Percentiles rank a stretch among this genome's conserved stretches.
Evolutionary conservation across 176 grass and related monocot genomes (phyloP).

Genomic region (Lolium rigidum): DNA sequence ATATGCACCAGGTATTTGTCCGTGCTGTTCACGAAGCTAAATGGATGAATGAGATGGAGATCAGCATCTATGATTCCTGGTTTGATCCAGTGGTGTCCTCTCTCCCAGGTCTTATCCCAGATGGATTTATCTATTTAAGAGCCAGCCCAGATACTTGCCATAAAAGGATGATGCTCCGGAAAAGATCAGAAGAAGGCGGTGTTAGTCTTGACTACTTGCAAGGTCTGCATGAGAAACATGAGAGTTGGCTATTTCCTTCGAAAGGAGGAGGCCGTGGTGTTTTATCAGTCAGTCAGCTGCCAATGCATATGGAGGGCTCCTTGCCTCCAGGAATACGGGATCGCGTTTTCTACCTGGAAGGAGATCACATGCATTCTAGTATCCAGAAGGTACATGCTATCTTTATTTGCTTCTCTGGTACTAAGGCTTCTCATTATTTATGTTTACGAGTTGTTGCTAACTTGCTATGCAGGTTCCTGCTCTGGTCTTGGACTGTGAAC

Average conservation of each 20-base stretch:
- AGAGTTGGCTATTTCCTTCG: slow-evolving; percentile 86
- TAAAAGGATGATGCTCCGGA: slow-evolving; percentile 88
- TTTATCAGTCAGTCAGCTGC: slow-evolving; percentile 77
- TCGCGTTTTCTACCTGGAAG: slow-evolving; percentile 86
- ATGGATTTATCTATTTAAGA: slow-evolving; percentile 96
- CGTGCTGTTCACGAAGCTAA: slow-evolving; percentile 97
- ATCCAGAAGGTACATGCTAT: slow-evolving; percentile 77
- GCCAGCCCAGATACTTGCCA: slow-evolving; percentile 92
- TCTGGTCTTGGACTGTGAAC: slow-evolving; percentile 93
- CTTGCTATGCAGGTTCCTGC: slow-evolving; percentile 74
- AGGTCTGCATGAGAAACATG: slow-evolving; percentile 97
- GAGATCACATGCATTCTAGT: slow-evolving; percentile 88
- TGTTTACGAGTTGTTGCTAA: neutral
- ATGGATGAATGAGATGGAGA: slow-evolving; percentile 99
- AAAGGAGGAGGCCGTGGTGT: slow-evolving; percentile 59
- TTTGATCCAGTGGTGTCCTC: slow-evolving; percentile 95
- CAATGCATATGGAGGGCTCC: slow-evolving; percentile 55
- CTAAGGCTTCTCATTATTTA: slow-evolving; percentile 5
- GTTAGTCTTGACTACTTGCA: slow-evolving; percentile 85
- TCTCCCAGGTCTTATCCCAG: slow-evolving; percentile 89
- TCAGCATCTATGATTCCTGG: slow-evolving; percentile 98
- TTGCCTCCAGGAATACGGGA: slow-evolving; percentile 84
- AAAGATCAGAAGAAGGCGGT: slow-evolving; percentile 87
- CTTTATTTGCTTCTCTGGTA: neutral
- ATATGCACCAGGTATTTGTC: slow-evolving; percentile 75